Base-by-base conservation (phyloP, 2,329 filamentous ascomycete species). In the Trichophaea hybrida region DNA sequence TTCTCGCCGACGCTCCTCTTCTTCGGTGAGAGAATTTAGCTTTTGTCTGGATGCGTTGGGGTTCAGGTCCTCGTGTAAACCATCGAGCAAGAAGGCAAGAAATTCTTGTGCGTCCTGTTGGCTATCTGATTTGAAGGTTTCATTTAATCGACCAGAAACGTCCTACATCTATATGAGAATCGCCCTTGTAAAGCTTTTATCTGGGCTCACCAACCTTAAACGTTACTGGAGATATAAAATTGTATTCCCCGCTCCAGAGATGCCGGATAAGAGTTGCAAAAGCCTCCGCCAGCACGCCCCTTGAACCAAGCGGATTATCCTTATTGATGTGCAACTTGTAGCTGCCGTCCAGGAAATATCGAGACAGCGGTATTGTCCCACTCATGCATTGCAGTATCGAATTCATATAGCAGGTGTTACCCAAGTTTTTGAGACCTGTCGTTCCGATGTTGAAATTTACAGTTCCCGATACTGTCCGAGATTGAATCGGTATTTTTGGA, bases 361-460 rank as follows among this genome's bases (percentile, higher is more conserved):
- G 84, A 7, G 88, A 90, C 64, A 98, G 75, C 72, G 98, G 93
- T 70, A 96, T 88, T 0, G 96, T 89, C 67, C 88, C 94, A 55
- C 90, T 84, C 58, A 98, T 81, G 71, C 93, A 98, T 71, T 98
- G 93, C 57, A 98, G 76, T 13, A 93, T 94, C n/a, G 93, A 95
- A 73, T 97, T 97, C 90, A 97, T 96, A 74, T 98, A 98, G 73
- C 93, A 98, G 0, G 93, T 97, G 69, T 98, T 98, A 53, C 93
- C 93, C 7, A 98, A 75, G 69, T 98, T 98, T 65, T 81, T 82
- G 56, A 98, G 75, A 40, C 93, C 93, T 37, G 65, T 68, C 52
- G 48, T 65, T 8, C 64, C 64, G 59, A 97, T 84, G 72, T 95
- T 96, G 76, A 93, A 89, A 70, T 69, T 53, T n/a, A 53, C 34